Evolutionary conservation across 169 alveolate species (phyloP), one percentile per base, ranked within the genome.

Genomic region (Eimeria sp.): DNA sequence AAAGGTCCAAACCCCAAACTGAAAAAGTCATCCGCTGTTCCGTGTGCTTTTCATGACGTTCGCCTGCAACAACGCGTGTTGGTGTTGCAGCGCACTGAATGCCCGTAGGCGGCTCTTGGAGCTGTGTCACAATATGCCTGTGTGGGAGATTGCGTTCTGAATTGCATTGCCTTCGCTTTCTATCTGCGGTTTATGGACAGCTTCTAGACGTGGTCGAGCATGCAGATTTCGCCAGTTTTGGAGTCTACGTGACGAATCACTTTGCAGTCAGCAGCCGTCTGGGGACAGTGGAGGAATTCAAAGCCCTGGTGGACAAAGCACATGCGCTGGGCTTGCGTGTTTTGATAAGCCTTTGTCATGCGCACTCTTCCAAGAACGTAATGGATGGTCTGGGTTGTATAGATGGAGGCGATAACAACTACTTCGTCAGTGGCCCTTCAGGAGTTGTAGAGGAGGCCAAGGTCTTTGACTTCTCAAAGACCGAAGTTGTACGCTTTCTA

Each of bases 251-350:
- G 75, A 98, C 99, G 57, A 98, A 97, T 89, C 98, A 98, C 97
- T 99, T 98, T 86, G 99, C 99, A 20, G 97, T 98, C 30, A 96
- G 99, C 75, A 96, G 98, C 89, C 97, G 99, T 76, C 98, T 97
- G 95, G 99, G 99, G 58, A 98, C 98, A 5, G 99, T 99, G 20
- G 99, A 98, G 96, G 99, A 99, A 89, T 97, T 99, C 49, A 98
- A 97, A 91, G 97, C 97, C 78, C 90, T 99, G 92, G 97, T 99
- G 51, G 99, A 98, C 93, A 95, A 97, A 45, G 99, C 99, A 75
- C 99, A 98, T 95, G 96, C 97, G 9, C 65, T 87, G 76, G 99
- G 99, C 40, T 87, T 98, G 63, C 89, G 90, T 67, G 98, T 98
- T 45, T 92, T 99, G 63, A 97, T 99, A 97, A 99, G 98, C 92